phyloP scores from a whole-genome alignment of 495 filamentous ascomycete genomes.

The Pyrenula massariospora region DNA sequence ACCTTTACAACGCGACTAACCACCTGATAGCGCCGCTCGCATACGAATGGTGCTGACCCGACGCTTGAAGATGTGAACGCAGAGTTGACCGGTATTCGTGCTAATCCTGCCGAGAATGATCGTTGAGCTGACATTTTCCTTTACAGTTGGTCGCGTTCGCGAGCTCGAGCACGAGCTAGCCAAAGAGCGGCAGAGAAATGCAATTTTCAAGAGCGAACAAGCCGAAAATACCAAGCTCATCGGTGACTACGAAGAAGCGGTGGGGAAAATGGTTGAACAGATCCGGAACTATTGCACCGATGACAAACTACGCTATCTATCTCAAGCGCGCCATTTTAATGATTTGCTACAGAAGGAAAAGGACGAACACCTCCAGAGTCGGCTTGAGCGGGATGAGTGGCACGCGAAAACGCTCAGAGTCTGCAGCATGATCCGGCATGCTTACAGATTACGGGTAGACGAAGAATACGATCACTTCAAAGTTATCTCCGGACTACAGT shows the following conservation, averaged over 20 bases:
- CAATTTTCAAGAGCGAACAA: conserved; percentile 35
- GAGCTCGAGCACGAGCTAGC: conserved; percentile 41
- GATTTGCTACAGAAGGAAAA: conserved; percentile 45
- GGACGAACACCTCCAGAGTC: conserved; percentile 41
- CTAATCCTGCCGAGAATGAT: too few species aligned
- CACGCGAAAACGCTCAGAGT: conserved; percentile 43
- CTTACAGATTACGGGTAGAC: conserved; percentile 35
- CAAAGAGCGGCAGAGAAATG: conserved; percentile 33
- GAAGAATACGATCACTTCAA: conserved; percentile 36
- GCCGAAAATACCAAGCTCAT: conserved; percentile 41
- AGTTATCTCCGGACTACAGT: conserved; percentile 38
- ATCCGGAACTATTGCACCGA: conserved; percentile 50
- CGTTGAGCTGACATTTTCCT: not conserved
- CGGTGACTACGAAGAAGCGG: conserved; percentile 41
- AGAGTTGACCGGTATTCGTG: conserved; percentile 31
- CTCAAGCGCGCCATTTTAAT: conserved; percentile 49
- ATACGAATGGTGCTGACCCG: conserved; percentile 28
- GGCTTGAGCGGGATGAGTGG: conserved; percentile 55
- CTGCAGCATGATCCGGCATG: conserved; percentile 39
- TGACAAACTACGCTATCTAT: conserved; percentile 45
- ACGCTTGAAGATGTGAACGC: conserved; percentile 35
- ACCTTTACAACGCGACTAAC: not conserved
- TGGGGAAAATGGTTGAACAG: conserved; percentile 46
- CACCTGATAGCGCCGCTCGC: conserved; percentile 22
- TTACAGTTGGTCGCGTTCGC: conserved; percentile 32